Evolutionary conservation across 805 yeast species (phyloP).

Genomic region (Candida glaebosa): DNA sequence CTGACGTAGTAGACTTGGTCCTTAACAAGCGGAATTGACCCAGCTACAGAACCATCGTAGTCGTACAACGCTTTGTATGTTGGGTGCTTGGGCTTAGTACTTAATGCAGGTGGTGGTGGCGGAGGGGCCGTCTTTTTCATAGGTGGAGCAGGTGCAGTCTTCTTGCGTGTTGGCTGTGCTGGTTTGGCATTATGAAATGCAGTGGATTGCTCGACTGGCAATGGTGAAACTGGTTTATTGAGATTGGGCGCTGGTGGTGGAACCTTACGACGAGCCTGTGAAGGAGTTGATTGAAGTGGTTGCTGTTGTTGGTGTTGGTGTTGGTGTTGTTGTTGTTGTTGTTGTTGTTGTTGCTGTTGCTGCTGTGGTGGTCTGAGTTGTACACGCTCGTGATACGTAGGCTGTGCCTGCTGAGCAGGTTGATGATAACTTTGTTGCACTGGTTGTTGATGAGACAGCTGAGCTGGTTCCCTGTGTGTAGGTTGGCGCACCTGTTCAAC

Average conservation of each 20-base stretch:
- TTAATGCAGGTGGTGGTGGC: conserved; percentile 64
- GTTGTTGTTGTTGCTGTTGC: background rate
- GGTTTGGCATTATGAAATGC: conserved; percentile 9
- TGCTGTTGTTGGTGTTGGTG: conserved; percentile 8
- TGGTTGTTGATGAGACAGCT: conserved; percentile 11
- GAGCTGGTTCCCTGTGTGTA: too few species aligned
- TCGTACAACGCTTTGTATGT: conserved; percentile 84
- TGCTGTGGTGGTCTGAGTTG: conserved; percentile 1
- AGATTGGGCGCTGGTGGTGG: conserved; percentile 18
- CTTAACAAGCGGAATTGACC: conserved; percentile 73
- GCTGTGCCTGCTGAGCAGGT: conserved; percentile 16
- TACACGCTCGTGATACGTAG: conserved; percentile 17
- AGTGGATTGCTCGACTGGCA: conserved; percentile 2
- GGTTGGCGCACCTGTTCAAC: conserved; percentile 18
- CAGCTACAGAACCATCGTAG: conserved; percentile 80
- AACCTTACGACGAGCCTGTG: conserved; percentile 8
- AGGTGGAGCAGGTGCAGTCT: conserved; percentile 64
- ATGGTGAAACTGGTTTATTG: conserved; percentile 11
- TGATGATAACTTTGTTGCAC: conserved; percentile 13
- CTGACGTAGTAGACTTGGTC: conserved; percentile 75
- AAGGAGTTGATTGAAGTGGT: conserved; percentile 8
- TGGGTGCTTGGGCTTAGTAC: conserved; percentile 63
- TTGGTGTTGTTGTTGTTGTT: conserved; percentile 6
- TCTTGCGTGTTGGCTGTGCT: conserved; percentile 25
- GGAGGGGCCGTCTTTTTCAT: conserved; percentile 37